phyloP scores from a whole-genome alignment of 805 yeast species.

The Cyberlindnera samutprakarnensis region DNA sequence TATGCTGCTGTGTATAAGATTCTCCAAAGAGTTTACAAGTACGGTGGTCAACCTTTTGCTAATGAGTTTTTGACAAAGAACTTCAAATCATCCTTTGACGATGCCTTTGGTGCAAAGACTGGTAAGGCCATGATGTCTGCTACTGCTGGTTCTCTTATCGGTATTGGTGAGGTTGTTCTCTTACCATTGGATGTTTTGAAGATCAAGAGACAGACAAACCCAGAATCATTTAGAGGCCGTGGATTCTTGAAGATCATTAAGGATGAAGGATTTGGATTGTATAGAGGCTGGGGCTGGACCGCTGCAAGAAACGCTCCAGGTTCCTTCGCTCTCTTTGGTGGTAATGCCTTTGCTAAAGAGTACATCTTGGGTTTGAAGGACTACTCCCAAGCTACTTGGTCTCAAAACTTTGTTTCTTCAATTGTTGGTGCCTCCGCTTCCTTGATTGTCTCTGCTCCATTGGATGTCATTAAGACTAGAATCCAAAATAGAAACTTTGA shows the following conservation, averaged over 20 bases:
- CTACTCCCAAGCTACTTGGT: conserved; percentile 89
- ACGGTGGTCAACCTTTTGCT: conserved; percentile 99
- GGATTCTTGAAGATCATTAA: conserved; percentile 79
- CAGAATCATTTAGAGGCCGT: conserved; percentile 99
- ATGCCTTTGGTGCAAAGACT: conserved; percentile 80
- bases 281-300: conserved; percentile 99
- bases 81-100: conserved; percentile 64
- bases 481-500: conserved; percentile 96
- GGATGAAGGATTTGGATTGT: conserved; percentile 91
- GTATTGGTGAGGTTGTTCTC: conserved; percentile 95
- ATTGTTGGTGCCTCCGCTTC: conserved; percentile 97
- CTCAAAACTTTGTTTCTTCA: conserved; percentile 90
- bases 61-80: conserved; percentile 82
- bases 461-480: conserved; percentile 97
- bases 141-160: conserved; percentile 93
- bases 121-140: conserved; percentile 98
- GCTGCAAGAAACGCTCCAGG: conserved; percentile 99
- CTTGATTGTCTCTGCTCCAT: conserved; percentile 92
- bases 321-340: conserved; percentile 95
- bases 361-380: conserved; percentile 81
- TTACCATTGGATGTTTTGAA: conserved; percentile 94
- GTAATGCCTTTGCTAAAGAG: conserved; percentile 98
- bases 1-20: conserved; percentile 97
- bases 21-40: conserved; percentile 94
- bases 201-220: conserved; percentile 98